phyloP scores from a whole-genome alignment of 129 eudicot genomes.

The Arctium lappa region DNA sequence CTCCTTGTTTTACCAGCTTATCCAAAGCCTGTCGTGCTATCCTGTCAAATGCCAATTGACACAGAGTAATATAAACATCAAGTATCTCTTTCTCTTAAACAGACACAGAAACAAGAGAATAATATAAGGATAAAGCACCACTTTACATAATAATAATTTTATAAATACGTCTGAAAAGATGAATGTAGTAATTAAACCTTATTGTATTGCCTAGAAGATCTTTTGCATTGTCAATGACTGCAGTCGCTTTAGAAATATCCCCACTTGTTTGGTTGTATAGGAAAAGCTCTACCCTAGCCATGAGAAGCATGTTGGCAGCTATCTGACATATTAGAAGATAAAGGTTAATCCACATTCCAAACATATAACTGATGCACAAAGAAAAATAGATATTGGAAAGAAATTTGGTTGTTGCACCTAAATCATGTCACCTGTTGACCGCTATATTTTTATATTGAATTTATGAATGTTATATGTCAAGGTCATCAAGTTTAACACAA shows the following conservation, averaged over 20 bases:
- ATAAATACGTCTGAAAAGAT: background rate
- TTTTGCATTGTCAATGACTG: slow-evolving; percentile 57
- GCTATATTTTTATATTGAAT: background rate
- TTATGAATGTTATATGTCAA: background rate
- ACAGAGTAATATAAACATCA: background rate
- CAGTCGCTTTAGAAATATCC: slow-evolving; percentile 39
- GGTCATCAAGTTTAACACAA: background rate
- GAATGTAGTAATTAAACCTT: slow-evolving; percentile 43
- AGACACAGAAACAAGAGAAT: background rate
- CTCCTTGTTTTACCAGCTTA: slow-evolving; percentile 35
- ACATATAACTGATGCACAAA: background rate
- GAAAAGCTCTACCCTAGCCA: slow-evolving; percentile 67
- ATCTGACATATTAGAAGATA: slow-evolving; percentile 27
- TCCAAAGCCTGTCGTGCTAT: slow-evolving; percentile 45
- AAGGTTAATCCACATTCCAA: background rate
- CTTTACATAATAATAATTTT: too few relatives aligned
- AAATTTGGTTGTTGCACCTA: background rate
- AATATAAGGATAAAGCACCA: background rate
- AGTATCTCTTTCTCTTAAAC: background rate
- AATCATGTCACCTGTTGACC: background rate
- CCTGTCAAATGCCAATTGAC: slow-evolving; percentile 36
- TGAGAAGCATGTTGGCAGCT: slow-evolving; percentile 69
- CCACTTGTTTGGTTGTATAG: slow-evolving; percentile 31
- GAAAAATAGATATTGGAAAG: background rate
- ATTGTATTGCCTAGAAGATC: slow-evolving; percentile 45